A percentile compares a stretch with the other conserved stretches of the same genome.
Conservation (phyloP, 2,329 filamentous ascomycete species). For the Venturia aucupariae region DNA sequence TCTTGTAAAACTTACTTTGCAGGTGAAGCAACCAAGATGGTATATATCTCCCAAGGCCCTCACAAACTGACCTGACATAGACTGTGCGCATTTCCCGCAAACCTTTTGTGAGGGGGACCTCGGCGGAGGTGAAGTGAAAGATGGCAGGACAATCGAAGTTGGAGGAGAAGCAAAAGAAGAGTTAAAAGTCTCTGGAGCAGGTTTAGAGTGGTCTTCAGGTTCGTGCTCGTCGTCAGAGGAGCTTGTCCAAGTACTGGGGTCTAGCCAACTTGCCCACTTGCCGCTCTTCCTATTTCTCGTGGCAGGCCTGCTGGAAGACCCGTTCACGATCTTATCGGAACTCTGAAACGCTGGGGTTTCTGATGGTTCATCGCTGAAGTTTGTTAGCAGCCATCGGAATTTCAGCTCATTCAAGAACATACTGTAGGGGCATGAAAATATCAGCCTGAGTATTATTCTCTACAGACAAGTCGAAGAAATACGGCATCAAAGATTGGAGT, state of each 20-base stretch:
- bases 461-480: not conserved
- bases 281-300: not conserved
- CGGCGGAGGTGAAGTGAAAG: not conserved
- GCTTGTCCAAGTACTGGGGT: not conserved
- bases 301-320: not conserved
- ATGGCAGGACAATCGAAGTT: not conserved
- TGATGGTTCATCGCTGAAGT: not conserved
- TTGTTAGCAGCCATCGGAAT: not conserved
- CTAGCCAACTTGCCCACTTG: not conserved
- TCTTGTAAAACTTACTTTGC: conserved; percentile 56
- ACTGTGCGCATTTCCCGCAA: conserved; percentile 78
- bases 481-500: not conserved
- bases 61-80: conserved; percentile 90
- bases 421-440: not conserved
- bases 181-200: too few species aligned
- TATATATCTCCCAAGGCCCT: conserved; percentile 87
- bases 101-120: conserved; percentile 24
- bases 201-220: not conserved
- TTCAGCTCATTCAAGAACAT: not conserved
- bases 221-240: not conserved
- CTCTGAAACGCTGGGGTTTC: not conserved
- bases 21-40: conserved; percentile 96
- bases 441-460: not conserved
- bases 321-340: not conserved
- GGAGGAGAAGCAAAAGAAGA: not conserved